Evolutionary conservation across 306 rosid species (phyloP).

Genomic region (Lathyrus tuberosus): DNA sequence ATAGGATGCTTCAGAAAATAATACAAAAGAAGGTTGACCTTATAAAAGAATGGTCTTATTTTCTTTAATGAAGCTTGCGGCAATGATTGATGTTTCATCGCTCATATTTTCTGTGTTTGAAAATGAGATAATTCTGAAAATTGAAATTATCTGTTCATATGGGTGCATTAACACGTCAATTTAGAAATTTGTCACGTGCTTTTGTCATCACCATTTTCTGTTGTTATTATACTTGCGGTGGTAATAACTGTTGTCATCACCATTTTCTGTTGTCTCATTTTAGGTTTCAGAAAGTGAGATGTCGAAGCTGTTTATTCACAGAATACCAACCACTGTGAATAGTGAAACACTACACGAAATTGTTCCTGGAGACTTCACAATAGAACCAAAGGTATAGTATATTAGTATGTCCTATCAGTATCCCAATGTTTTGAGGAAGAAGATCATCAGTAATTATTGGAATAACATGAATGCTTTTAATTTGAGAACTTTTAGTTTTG

Average conservation of each 20-base stretch:
- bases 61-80: slow-evolving; percentile 1
- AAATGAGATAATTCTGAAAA: slow-evolving; percentile 11
- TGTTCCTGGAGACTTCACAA: slow-evolving; percentile 60
- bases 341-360: slow-evolving; percentile 51
- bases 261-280: slow-evolving; percentile 22
- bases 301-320: slow-evolving; percentile 73
- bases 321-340: slow-evolving; percentile 56
- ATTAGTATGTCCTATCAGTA: slow-evolving; percentile 25
- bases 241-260: slow-evolving; percentile 17
- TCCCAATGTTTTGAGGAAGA: slow-evolving; percentile 12
- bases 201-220: too few species aligned
- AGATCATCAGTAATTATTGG: slow-evolving; percentile 20
- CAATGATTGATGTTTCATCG: slow-evolving; percentile 1
- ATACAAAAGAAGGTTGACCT: background rate
- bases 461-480: slow-evolving; percentile 9
- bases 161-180: background rate
- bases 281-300: slow-evolving; percentile 57
- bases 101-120: slow-evolving; percentile 14
- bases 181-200: background rate
- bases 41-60: background rate
- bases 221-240: slow-evolving; percentile 21
- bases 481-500: slow-evolving; percentile 20
- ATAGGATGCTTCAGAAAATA: slow-evolving; percentile 11
- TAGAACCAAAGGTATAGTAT: slow-evolving; percentile 71
- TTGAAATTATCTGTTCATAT: background rate